Percentiles rank a stretch among this genome's conserved stretches.
phyloP scores from a whole-genome alignment of 2,329 filamentous ascomycete genomes.

The Byssoonygena ceratinophila region DNA sequence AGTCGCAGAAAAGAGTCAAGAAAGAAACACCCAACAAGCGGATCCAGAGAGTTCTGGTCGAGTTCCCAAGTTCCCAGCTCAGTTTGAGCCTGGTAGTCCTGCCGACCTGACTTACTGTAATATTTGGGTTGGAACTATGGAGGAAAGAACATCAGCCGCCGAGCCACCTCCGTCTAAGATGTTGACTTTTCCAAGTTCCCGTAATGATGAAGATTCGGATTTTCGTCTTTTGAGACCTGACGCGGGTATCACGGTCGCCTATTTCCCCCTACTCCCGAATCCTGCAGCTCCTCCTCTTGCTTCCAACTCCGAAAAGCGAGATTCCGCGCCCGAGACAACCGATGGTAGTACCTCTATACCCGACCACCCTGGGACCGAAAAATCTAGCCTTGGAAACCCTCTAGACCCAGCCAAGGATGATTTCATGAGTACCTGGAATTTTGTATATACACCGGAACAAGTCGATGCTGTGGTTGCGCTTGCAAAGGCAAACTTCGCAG shows the following conservation, averaged over 20 bases:
- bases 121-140: constrained; percentile 71
- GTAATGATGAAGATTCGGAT: constrained; percentile 52
- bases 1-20: constrained; percentile 47
- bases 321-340: background rate
- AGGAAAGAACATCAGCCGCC: constrained; percentile 53
- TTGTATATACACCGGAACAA: constrained; percentile 84
- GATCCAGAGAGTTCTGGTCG: constrained; percentile 37
- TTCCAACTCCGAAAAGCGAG: constrained; percentile 11
- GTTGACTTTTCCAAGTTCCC: constrained; percentile 33
- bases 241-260: constrained; percentile 79
- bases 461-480: constrained; percentile 75
- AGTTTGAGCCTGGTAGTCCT: background rate
- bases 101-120: constrained; percentile 75
- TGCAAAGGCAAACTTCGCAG: constrained; percentile 74
- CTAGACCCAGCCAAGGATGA: constrained; percentile 77
- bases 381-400: constrained; percentile 42
- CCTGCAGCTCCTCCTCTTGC: constrained; percentile 33
- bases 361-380: constrained; percentile 37
- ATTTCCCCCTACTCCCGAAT: constrained; percentile 82
- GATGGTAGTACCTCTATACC: constrained; percentile 17
- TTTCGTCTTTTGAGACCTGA: constrained; percentile 63
- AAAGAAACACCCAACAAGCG: constrained; percentile 31
- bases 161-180: constrained; percentile 46
- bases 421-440: constrained; percentile 96
- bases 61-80: constrained; percentile 18